Percentiles rank a stretch among this genome's conserved stretches.
phyloP scores from a whole-genome alignment of 2,329 filamentous ascomycete species.

The Ophiocordyceps camponoti-rufipedis region DNA sequence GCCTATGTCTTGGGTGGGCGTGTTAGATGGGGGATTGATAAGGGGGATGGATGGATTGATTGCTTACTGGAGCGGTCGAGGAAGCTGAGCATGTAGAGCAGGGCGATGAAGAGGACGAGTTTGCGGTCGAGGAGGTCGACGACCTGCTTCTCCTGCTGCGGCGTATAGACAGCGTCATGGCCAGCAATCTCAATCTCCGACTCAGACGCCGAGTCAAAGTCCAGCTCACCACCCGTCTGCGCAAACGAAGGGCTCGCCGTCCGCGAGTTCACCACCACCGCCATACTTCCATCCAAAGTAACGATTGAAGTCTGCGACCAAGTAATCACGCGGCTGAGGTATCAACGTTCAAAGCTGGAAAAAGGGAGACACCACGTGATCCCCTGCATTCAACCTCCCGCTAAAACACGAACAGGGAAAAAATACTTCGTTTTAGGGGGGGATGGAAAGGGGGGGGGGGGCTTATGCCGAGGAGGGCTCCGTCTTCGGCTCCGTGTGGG shows the following conservation, averaged over 20 bases:
- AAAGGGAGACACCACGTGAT: too few relatives aligned
- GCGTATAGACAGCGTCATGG: constrained; percentile 8
- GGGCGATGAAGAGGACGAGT: constrained; percentile 62
- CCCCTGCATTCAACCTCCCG: too few relatives aligned
- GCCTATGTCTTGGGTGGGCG: constrained; percentile 29
- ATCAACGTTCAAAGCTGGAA: too few relatives aligned
- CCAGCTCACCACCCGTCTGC: constrained; percentile 19
- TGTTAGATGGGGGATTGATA: background rate
- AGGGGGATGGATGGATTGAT: constrained; percentile 9
- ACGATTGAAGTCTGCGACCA: too few relatives aligned
- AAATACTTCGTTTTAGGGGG: too few relatives aligned
- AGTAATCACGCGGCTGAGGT: too few relatives aligned
- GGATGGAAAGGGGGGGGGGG: too few relatives aligned
- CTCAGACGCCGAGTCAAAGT: constrained; percentile 10
- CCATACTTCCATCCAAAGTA: too few relatives aligned
- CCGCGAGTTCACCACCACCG: too few relatives aligned
- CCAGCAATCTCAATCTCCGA: constrained; percentile 11
- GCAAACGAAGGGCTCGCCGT: constrained; percentile 16
- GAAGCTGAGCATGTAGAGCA: constrained; percentile 73
- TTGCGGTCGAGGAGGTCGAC: constrained; percentile 50
- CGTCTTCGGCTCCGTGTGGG: too few relatives aligned
- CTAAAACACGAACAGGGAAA: too few relatives aligned
- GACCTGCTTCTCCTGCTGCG: constrained; percentile 5
- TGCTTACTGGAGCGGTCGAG: constrained; percentile 61
- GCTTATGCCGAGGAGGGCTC: too few relatives aligned